Evolutionary conservation across 140 eudicot genomes (phyloP), one percentile per base, ranked within the genome.

Genomic region (Flaveria floridana): DNA sequence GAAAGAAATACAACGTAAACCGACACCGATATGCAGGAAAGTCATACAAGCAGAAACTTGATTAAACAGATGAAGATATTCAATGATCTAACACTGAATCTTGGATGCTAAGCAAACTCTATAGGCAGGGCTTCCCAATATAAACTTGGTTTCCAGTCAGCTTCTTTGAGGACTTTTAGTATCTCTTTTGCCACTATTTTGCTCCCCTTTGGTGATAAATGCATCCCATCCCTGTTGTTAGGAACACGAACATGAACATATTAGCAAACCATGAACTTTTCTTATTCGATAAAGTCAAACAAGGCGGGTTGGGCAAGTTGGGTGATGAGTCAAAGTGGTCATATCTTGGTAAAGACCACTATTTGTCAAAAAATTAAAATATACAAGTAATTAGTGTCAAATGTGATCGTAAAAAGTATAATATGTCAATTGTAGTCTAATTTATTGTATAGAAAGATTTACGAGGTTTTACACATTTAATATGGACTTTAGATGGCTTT

Each of bases 111-210:
- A 25, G 50, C 64, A 47, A 74, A 74, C 37, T 74, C 78, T 13
- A 48, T 9, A 13, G 93, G 83, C 88, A 91, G 53, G 19, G 84
- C 74, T 74, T 68, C 81, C 96, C 91, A 91, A 58, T 84, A 84
- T 72, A 91, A 73, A 72, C 85, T 82, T 13, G 96, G 97, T 68
- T 91, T 84, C 96, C 96, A 91, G 0, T 89, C 88, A 0, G 91
- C 86, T 77, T 89, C 91, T 41, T 58, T 79, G 1, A 91, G 61
- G 26, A 82, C 77, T 63, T 84, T 78, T 52, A 91, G 70, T 62
- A 91, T 88, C 83, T 91, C 90, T 77, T 71, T 71, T 20, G 81
- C 87, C 44, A 91, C 85, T 16, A 91, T 76, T 68, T 84, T 85
- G 86, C 97, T 86, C 34, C 91, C 97, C 52, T 47, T 85, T 0